Conservation (phyloP, 495 filamentous ascomycete genomes). For the Amorphotheca resinae region DNA sequence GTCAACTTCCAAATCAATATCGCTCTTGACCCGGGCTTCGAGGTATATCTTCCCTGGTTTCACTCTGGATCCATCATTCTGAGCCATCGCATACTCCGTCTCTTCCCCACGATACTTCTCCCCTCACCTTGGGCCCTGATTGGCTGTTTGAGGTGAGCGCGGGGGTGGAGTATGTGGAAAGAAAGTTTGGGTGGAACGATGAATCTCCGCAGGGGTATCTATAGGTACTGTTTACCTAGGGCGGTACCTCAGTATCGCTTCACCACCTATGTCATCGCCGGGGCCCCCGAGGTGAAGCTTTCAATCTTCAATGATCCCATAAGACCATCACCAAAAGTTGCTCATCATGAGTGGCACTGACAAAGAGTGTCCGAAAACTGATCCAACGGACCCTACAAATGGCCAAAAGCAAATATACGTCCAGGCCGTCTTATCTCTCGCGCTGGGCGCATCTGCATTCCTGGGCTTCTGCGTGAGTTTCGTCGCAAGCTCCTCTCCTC, state of each 20-base stretch:
- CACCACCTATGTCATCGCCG: not conserved
- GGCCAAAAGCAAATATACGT: constrained; percentile 28
- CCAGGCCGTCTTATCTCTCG: constrained; percentile 39
- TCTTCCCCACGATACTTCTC: too few species aligned
- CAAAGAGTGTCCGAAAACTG: constrained; percentile 10
- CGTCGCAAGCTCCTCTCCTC: constrained; percentile 3
- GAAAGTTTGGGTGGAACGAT: not conserved
- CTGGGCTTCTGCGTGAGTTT: constrained; percentile 38
- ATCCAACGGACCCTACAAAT: constrained; percentile 14
- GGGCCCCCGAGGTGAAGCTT: too few species aligned
- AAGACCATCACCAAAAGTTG: not conserved
- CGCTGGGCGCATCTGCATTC: constrained; percentile 38
- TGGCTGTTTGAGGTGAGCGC: too few species aligned
- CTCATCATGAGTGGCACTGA: not conserved
- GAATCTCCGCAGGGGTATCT: too few species aligned
- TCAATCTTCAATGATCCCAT: not conserved
- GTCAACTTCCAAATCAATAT: not conserved
- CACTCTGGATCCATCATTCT: too few species aligned
- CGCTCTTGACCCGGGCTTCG: not conserved
- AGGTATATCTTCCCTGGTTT: not conserved
- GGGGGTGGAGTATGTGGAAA: not conserved
- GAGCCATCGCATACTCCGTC: too few species aligned
- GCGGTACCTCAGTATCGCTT: too few species aligned
- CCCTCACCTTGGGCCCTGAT: too few species aligned
- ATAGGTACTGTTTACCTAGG: too few species aligned